phyloP scores from a whole-genome alignment of 805 yeast species.

The Kodamaea hsintzibuensis region DNA sequence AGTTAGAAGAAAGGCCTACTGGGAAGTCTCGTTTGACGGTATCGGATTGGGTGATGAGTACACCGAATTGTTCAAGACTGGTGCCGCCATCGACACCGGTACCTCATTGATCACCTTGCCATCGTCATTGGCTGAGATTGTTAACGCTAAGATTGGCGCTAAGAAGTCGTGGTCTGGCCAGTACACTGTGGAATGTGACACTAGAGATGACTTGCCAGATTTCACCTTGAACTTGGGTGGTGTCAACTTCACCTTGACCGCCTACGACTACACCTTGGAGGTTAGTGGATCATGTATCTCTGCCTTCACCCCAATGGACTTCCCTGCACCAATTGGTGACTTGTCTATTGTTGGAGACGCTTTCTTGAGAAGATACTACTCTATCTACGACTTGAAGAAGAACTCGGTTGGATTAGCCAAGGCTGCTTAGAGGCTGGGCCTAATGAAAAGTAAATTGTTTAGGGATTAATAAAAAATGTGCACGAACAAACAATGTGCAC shows the following conservation, averaged over 20 bases:
- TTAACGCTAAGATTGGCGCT: constrained; percentile 96
- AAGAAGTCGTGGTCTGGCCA: constrained; percentile 97
- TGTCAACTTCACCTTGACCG: constrained; percentile 83
- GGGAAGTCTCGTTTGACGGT: constrained; percentile 96
- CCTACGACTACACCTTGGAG: constrained; percentile 93
- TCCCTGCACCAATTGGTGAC: constrained; percentile 97
- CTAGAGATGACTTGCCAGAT: constrained; percentile 84
- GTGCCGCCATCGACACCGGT: constrained; percentile 99
- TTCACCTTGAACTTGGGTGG: constrained; percentile 89
- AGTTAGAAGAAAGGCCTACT: constrained; percentile 98
- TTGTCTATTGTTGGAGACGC: constrained; percentile 96
- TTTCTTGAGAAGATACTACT: constrained; percentile 92
- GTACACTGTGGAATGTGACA: constrained; percentile 87
- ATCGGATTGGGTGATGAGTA: constrained; percentile 89
- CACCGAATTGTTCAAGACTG: constrained; percentile 77
- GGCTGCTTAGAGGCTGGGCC: constrained; percentile 39
- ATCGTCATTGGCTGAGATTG: constrained; percentile 90
- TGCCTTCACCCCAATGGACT: constrained; percentile 94
- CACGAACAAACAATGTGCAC: too few relatives aligned
- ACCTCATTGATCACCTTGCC: constrained; percentile 95
- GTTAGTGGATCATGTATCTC: constrained; percentile 94
- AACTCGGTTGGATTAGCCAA: constrained; percentile 93
- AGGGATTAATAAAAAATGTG: too few relatives aligned
- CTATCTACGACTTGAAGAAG: constrained; percentile 86
- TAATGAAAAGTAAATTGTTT: background rate